These are phyloP conservation scores for Claviceps sp. DNA, from an alignment of 2,329 filamentous ascomycete genomes.

Conservation along the genomic window DNA sequence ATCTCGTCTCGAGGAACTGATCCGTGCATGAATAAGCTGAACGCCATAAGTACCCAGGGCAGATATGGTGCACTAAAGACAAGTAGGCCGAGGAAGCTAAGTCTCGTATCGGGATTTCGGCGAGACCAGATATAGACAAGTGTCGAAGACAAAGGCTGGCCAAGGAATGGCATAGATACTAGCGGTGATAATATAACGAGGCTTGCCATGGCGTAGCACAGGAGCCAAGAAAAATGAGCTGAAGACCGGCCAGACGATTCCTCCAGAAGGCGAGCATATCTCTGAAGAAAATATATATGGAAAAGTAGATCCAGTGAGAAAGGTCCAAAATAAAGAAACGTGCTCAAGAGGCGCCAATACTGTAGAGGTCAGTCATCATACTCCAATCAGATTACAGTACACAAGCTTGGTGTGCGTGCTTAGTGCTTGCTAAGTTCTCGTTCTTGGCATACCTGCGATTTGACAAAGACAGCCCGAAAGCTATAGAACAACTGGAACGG, in stretches of 20 bases:
- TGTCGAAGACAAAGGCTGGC: conserved; percentile 83
- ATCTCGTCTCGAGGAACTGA: conserved; percentile 90
- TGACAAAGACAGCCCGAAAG: conserved; percentile 79
- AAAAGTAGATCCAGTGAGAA: conserved; percentile 89
- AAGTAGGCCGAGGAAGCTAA: conserved; percentile 79
- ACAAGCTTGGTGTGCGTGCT: conserved; percentile 2
- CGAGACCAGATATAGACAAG: conserved; percentile 97
- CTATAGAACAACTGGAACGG: conserved; percentile 97
- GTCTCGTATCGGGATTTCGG: conserved; percentile 78
- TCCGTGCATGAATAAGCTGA: conserved; percentile 83
- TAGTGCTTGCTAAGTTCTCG: background rate
- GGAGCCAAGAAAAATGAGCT: conserved; percentile 88
- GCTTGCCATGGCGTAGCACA: conserved; percentile 70
- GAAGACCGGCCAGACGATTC: conserved; percentile 85
- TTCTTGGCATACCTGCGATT: conserved; percentile 61
- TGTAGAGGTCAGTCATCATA: conserved; percentile 23
- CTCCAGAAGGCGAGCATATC: conserved; percentile 88
- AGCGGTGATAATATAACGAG: conserved; percentile 74
- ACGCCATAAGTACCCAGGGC: conserved; percentile 89
- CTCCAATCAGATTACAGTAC: background rate
- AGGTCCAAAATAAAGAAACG: conserved; percentile 94
- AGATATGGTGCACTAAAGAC: conserved; percentile 91
- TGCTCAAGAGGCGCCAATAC: conserved; percentile 95
- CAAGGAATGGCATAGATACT: conserved; percentile 84
- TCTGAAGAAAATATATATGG: conserved; percentile 95